phyloP scores from a whole-genome alignment of 2,329 filamentous ascomycete species.

The Verticillium nonalfalfae region DNA sequence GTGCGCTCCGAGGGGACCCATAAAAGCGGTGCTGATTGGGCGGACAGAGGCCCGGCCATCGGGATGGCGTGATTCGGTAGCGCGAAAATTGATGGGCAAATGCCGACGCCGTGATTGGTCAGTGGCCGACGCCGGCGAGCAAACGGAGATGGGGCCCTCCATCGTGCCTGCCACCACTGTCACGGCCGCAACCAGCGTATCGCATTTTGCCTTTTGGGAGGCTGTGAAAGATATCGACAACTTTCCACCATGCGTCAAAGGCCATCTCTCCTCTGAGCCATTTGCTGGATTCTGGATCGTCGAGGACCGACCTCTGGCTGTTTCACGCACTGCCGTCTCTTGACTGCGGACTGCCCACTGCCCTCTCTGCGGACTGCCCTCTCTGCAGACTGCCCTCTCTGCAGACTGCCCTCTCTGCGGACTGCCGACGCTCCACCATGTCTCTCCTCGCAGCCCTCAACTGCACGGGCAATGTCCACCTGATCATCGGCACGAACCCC shows the following conservation, averaged over 20 bases:
- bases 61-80: conserved; percentile 2
- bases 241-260: background rate
- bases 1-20: background rate
- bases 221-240: background rate
- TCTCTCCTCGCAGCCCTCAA: conserved; percentile 69
- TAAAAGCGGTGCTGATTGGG: background rate
- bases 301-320: too few relatives aligned
- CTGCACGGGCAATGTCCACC: conserved; percentile 65
- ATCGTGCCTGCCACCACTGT: background rate
- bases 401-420: too few relatives aligned
- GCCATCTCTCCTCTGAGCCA: background rate
- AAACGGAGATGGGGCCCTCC: background rate
- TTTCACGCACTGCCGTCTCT: too few relatives aligned
- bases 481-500: conserved; percentile 81
- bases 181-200: background rate
- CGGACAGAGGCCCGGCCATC: background rate
- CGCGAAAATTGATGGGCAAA: background rate
- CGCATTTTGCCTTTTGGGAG: background rate
- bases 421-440: conserved; percentile 10
- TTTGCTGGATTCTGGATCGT: background rate
- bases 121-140: background rate
- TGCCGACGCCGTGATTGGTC: background rate
- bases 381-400: too few relatives aligned
- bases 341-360: too few relatives aligned
- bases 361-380: background rate